Percentiles rank a stretch among this genome's conserved stretches.
These are phyloP conservation scores for Coniella vitis DNA, from an alignment of 2,329 filamentous ascomycete genomes.

Conservation along the genomic window DNA sequence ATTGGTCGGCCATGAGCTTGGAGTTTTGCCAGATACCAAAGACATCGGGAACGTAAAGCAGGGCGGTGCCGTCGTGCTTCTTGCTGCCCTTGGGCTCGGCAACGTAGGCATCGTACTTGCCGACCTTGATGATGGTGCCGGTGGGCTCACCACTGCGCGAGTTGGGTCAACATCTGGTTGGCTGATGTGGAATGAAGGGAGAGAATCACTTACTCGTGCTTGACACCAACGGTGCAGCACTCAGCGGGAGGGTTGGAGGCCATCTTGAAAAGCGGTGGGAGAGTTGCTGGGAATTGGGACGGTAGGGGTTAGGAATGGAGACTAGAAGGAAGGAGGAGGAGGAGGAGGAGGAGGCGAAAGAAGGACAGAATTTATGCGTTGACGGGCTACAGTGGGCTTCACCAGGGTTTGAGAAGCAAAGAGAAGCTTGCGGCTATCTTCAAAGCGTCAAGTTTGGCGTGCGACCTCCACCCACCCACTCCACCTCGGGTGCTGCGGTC, in stretches of 20 bases:
- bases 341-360: neutral
- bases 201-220: conserved; percentile 41
- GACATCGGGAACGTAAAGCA: conserved; percentile 43
- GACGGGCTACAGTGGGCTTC: no score
- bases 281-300: neutral
- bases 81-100: conserved; percentile 35
- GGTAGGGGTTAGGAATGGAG: neutral
- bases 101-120: conserved; percentile 43
- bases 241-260: conserved; percentile 44
- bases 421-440: no score
- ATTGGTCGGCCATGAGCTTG: conserved; percentile 66
- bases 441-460: no score
- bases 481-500: no score
- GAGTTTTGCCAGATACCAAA: conserved; percentile 51
- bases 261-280: conserved; percentile 30
- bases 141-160: conserved; percentile 39
- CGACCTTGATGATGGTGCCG: conserved; percentile 40
- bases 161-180: no score
- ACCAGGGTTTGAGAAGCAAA: no score
- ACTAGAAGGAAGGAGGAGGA: neutral
- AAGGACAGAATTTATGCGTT: no score
- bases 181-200: no score
- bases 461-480: neutral
- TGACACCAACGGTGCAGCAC: conserved; percentile 47
- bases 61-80: conserved; percentile 33